Evolutionary conservation across 306 rosid genomes (phyloP).

Genomic region (Senna siamea): DNA sequence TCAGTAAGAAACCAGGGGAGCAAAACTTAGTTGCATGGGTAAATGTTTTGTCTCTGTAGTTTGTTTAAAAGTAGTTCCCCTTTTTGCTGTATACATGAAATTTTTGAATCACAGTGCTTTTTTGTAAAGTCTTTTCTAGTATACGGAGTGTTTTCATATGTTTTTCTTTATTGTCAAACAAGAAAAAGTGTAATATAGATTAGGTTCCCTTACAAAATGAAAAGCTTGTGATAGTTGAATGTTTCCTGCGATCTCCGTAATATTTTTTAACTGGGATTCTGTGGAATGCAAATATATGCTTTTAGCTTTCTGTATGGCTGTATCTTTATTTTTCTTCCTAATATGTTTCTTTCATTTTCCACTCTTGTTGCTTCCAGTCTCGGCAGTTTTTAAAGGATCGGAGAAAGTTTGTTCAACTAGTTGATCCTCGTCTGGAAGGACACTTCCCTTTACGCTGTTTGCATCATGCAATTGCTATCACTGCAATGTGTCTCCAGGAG

Average conservation of each 20-base stretch:
- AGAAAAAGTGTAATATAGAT: slow-evolving; percentile 1
- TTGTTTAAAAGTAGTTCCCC: slow-evolving; percentile 13
- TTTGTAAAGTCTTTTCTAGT: background rate
- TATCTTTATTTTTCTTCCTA: slow-evolving; percentile 6
- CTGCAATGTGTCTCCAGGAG: slow-evolving; percentile 98
- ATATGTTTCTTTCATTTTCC: slow-evolving; percentile 23
- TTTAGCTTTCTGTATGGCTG: background rate
- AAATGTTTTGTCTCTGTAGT: slow-evolving; percentile 32
- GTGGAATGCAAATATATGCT: background rate
- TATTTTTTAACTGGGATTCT: slow-evolving; percentile 16
- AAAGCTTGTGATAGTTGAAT: background rate
- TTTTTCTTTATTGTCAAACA: slow-evolving; percentile 6
- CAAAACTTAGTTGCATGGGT: slow-evolving; percentile 94
- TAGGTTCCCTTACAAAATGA: background rate
- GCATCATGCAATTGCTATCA: slow-evolving; percentile 93
- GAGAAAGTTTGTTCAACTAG: slow-evolving; percentile 51
- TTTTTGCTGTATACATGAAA: slow-evolving; percentile 4
- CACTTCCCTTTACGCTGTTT: slow-evolving; percentile 63
- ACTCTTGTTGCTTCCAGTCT: slow-evolving; percentile 55
- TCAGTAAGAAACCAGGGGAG: slow-evolving; percentile 68
- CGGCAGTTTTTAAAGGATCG: slow-evolving; percentile 54
- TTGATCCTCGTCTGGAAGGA: slow-evolving; percentile 83
- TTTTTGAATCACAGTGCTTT: slow-evolving; percentile 23
- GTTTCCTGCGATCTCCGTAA: slow-evolving; percentile 22
- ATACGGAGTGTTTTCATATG: background rate